A percentile compares a stretch with the other conserved stretches of the same genome.
Evolutionary conservation across 164 flowering plant species (phyloP).

Genomic region (Annona cherimola): DNA sequence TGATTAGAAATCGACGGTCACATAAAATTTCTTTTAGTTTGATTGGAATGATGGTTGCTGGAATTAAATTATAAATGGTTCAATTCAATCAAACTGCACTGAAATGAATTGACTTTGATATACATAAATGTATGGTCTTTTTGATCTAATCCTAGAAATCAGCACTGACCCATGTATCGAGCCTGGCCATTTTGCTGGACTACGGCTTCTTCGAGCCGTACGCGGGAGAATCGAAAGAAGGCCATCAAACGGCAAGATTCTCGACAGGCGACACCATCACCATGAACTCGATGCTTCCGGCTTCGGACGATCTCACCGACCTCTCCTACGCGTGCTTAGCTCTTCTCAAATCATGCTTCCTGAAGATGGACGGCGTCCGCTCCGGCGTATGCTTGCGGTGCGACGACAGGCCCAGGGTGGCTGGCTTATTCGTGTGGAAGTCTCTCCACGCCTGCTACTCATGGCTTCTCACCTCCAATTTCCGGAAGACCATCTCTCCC

Average conservation of each 20-base stretch:
- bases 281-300: conserved; percentile 19
- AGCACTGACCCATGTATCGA: conserved; percentile 26
- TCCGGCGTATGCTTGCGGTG: conserved; percentile 41
- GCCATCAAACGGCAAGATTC: conserved; percentile 35
- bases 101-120: too few species aligned
- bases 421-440: conserved; percentile 42
- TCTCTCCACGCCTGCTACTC: conserved; percentile 46
- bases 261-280: conserved; percentile 41
- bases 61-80: too few species aligned
- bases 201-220: conserved; percentile 45
- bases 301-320: conserved; percentile 11
- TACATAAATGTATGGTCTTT: background rate
- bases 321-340: conserved; percentile 39
- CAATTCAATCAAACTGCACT: too few species aligned
- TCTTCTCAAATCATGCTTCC: conserved; percentile 34
- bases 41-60: too few species aligned
- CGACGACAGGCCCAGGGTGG: conserved; percentile 26
- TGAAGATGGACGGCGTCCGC: conserved; percentile 37
- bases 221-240: conserved; percentile 53
- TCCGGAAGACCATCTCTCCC: conserved; percentile 24
- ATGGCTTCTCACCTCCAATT: conserved; percentile 38
- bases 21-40: too few species aligned
- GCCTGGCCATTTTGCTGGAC: conserved; percentile 42
- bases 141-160: conserved; percentile 24
- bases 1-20: too few species aligned